Evolutionary conservation across 805 yeast species (phyloP).

Genomic region (Candida sphagnicola): DNA sequence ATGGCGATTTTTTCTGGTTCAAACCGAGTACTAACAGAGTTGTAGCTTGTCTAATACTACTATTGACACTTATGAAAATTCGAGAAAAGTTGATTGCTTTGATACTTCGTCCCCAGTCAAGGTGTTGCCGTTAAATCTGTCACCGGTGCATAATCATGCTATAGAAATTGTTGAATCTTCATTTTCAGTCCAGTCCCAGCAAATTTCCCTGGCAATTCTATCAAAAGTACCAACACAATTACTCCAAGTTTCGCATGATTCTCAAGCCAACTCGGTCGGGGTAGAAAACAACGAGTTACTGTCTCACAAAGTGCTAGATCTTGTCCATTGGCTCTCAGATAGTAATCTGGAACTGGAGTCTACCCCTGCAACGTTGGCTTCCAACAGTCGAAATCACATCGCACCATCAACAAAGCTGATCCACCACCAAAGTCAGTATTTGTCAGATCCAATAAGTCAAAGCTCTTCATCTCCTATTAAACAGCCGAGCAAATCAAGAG

Average conservation of each 20-base stretch:
- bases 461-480: slow-evolving; percentile 5
- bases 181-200: slow-evolving; percentile 11
- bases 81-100: not conserved
- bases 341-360: slow-evolving; percentile 11
- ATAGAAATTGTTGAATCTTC: slow-evolving; percentile 17
- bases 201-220: not conserved
- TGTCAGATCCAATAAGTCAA: slow-evolving; percentile 5
- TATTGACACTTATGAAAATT: not conserved
- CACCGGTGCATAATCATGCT: not conserved
- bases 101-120: not conserved
- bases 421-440: no score
- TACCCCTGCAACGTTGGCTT: not conserved
- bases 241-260: not conserved
- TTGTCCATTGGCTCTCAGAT: slow-evolving; percentile 21
- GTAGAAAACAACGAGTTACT: no score
- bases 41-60: slow-evolving; percentile 1
- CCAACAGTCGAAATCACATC: no score
- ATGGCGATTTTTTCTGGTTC: not conserved
- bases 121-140: not conserved
- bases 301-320: slow-evolving; percentile 10
- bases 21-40: not conserved
- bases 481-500: not conserved
- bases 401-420: no score
- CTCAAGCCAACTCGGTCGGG: not conserved
- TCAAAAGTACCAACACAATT: not conserved